Percentiles rank a stretch among this genome's conserved stretches.
These are phyloP conservation scores for Ophiostoma novo-ulmi DNA, from an alignment of 2,329 filamentous ascomycete species.

Conservation along the genomic window DNA sequence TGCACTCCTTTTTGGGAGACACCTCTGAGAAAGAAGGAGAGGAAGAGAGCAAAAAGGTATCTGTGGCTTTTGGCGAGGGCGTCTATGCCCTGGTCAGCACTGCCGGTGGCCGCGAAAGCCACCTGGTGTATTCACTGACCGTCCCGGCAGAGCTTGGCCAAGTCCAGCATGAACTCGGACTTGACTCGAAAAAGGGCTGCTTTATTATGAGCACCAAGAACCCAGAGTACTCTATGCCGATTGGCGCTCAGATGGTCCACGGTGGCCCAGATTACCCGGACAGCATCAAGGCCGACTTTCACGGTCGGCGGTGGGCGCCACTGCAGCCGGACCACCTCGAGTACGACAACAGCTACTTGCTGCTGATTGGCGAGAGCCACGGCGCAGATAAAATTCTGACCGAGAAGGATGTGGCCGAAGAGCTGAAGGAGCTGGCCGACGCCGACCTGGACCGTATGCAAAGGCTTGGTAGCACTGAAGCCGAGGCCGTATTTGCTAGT, in stretches of 20 bases:
- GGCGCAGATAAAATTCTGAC: constrained; percentile 60
- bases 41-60: constrained; percentile 58
- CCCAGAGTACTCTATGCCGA: not conserved
- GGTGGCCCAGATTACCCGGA: constrained; percentile 62
- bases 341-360: constrained; percentile 67
- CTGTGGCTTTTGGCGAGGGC: constrained; percentile 74
- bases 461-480: constrained; percentile 43
- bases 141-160: constrained; percentile 64
- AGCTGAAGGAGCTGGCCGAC: constrained; percentile 68
- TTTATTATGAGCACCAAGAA: constrained; percentile 53
- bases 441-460: constrained; percentile 66
- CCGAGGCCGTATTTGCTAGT: constrained; percentile 44
- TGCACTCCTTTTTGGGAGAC: constrained; percentile 63
- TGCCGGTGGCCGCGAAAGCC: constrained; percentile 55
- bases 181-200: constrained; percentile 61
- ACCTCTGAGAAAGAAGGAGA: not conserved
- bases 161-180: constrained; percentile 68
- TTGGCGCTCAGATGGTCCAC: constrained; percentile 50
- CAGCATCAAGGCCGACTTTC: constrained; percentile 45
- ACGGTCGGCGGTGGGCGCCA: constrained; percentile 66
- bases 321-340: constrained; percentile 68
- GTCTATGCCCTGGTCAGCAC: constrained; percentile 76
- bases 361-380: constrained; percentile 69
- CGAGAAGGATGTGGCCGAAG: constrained; percentile 31
- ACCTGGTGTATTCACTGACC: constrained; percentile 75